Base-by-base conservation (phyloP, 257 asterid genomes). In the Thymus quinquecostatus region DNA sequence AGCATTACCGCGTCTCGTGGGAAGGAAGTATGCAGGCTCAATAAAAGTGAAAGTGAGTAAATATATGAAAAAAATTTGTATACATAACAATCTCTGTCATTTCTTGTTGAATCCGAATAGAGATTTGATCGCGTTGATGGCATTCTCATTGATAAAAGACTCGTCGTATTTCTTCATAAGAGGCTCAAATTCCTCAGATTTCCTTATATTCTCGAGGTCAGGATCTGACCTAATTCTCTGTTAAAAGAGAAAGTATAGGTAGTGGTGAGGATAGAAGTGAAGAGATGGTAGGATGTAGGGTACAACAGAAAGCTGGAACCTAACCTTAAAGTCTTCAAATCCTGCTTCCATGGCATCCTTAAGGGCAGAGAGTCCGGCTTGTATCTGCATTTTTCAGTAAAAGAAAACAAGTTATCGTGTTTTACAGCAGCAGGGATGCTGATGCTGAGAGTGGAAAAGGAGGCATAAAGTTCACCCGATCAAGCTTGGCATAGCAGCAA, bases 191-290 rank as follows among this genome's bases (percentile, higher is more conserved):
- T 81, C 94, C 57, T 82, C 83, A 0, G 96, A 80, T 69, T 71
- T 72, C 80, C 98, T 87, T 75, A 91, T 29, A 53, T 83, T 89
- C 21, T 80, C 96, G 66, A 94, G 89, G 82, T 94, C 97, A 28
- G 95, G 98, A 73, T 94, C 98, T 36, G 88, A 75, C 51, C 98
- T 81, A 64, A 90, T 85, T 81, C 98, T 88, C 98, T 90, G 87
- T 56, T 44, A 54, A 48, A 34, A 70, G 69, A 32, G 59, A 71
- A 34, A 77, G 60, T 49, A 47, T 7, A 63, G 11, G 4, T 29
- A 27, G 12, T 45, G 67, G 55, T 75, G 27, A 44, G 60, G 29
- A 70, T 38, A 2, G 8, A 13, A 50, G 7, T 30, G 12, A 51
- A 56, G 28, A 56, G 28, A 86, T 60, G 61, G 32, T 40, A 4